A percentile compares a stretch with the other conserved stretches of the same genome.
Evolutionary conservation across 495 filamentous ascomycete genomes (phyloP).

Genomic region (Hypomontagnella monticulosa): DNA sequence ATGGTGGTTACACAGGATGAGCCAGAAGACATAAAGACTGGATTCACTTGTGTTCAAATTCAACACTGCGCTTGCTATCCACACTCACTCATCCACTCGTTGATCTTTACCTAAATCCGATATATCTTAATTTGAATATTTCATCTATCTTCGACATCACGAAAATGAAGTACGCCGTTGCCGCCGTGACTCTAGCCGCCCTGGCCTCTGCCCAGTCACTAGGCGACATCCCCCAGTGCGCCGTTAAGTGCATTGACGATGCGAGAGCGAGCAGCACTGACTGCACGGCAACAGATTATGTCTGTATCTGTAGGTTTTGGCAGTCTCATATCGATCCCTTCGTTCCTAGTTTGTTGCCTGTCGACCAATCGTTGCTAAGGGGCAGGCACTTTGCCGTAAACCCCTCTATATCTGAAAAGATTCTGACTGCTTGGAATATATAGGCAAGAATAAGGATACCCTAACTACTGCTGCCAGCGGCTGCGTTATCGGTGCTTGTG

Average conservation of each 20-base stretch:
- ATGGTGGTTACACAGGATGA: too few species aligned
- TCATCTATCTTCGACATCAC: not conserved
- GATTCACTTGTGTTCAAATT: not conserved
- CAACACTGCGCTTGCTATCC: not conserved
- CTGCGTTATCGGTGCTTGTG: conserved; percentile 52
- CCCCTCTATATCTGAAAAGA: not conserved
- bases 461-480: conserved; percentile 47
- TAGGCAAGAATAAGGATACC: conserved; percentile 44
- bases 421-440: conserved; percentile 5
- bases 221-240: conserved; percentile 50
- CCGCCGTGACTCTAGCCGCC: conserved; percentile 44
- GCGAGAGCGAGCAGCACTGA: conserved; percentile 43
- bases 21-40: conserved; percentile 1
- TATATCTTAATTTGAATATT: too few species aligned
- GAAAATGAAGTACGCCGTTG: conserved; percentile 54
- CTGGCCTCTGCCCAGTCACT: conserved; percentile 48
- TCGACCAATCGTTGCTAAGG: too few species aligned
- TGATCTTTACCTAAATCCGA: too few species aligned
- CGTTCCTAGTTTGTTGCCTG: too few species aligned
- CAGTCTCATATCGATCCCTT: too few species aligned
- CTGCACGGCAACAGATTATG: conserved; percentile 48
- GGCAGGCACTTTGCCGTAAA: too few species aligned
- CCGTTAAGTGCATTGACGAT: conserved; percentile 48
- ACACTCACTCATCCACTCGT: not conserved
- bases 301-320: conserved; percentile 51